Conservation (phyloP, 2,329 filamentous ascomycete genomes). For the Claviceps monticola region DNA sequence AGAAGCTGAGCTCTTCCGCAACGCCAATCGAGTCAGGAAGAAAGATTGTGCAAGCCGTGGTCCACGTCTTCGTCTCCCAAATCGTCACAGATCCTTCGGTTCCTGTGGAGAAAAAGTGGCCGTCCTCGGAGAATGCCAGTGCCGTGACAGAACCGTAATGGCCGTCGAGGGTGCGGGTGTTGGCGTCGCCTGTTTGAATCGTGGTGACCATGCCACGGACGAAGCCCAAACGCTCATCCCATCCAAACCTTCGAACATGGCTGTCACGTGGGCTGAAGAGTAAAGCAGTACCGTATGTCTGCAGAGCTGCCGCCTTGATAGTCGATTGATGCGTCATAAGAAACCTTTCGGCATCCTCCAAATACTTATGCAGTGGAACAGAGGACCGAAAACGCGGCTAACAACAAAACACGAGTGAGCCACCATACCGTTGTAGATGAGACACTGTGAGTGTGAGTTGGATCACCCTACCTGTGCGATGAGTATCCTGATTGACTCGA, state of each 20-base stretch:
- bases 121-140: constrained; percentile 6
- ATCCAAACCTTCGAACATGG: constrained; percentile 8
- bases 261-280: constrained; percentile 17
- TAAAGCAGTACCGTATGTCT: constrained; percentile 20
- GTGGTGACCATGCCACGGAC: constrained; percentile 7
- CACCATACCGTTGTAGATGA: neutral
- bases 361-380: constrained; percentile 13
- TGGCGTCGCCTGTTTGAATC: constrained; percentile 6
- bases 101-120: constrained; percentile 5
- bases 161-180: constrained; percentile 5
- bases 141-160: constrained; percentile 6
- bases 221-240: constrained; percentile 8
- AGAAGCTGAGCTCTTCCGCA: constrained; percentile 7
- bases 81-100: constrained; percentile 6
- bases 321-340: constrained; percentile 11
- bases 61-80: constrained; percentile 3
- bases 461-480: constrained; percentile 3
- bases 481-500: constrained; percentile 4
- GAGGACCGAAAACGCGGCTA: constrained; percentile 1
- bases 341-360: constrained; percentile 14
- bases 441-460: no score
- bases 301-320: constrained; percentile 16
- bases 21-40: constrained; percentile 5
- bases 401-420: neutral
- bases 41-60: constrained; percentile 4